Percentiles rank a stretch among this genome's conserved stretches.
phyloP scores from a whole-genome alignment of 768 basidiomycete genomes.

The Pleurotus platypus region DNA sequence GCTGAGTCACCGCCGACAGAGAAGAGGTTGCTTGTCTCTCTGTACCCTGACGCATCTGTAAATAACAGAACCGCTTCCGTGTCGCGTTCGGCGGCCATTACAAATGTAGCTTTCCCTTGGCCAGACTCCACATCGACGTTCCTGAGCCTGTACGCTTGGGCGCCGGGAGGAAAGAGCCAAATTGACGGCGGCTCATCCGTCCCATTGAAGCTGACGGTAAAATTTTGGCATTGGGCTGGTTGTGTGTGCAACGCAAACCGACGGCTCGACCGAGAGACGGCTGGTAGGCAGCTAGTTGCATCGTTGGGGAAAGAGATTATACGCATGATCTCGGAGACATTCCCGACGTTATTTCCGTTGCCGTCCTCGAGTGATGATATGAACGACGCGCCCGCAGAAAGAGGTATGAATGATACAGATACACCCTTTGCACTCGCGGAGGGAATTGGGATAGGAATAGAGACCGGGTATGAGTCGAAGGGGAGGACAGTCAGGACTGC shows the following conservation, averaged over 20 bases:
- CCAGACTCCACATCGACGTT: constrained; percentile 20
- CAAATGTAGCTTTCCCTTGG: constrained; percentile 36
- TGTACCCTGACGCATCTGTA: constrained; percentile 33
- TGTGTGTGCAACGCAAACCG: constrained; percentile 27
- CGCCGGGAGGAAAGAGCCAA: constrained; percentile 34
- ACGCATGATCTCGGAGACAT: constrained; percentile 44
- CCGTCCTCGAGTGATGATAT: constrained; percentile 53
- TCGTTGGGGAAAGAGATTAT: constrained; percentile 35
- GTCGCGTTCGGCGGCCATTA: constrained; percentile 33
- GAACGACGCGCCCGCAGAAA: constrained; percentile 44
- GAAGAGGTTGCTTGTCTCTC: constrained; percentile 39
- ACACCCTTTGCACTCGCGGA: constrained; percentile 35
- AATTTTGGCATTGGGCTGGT: constrained; percentile 45
- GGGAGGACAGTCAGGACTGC: constrained; percentile 47
- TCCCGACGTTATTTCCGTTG: constrained; percentile 32
- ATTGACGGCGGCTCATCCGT: constrained; percentile 27
- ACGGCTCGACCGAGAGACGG: constrained; percentile 7
- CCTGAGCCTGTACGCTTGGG: constrained; percentile 18
- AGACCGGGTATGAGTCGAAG: constrained; percentile 44
- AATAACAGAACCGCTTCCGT: constrained; percentile 40
- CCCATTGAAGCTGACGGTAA: constrained; percentile 41
- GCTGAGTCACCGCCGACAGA: constrained; percentile 31
- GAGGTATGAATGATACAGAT: constrained; percentile 46
- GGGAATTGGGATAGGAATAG: constrained; percentile 39
- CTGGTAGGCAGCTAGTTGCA: constrained; percentile 39